phyloP scores from a whole-genome alignment of 2,329 filamentous ascomycete genomes.

The Fusarium temperatum region DNA sequence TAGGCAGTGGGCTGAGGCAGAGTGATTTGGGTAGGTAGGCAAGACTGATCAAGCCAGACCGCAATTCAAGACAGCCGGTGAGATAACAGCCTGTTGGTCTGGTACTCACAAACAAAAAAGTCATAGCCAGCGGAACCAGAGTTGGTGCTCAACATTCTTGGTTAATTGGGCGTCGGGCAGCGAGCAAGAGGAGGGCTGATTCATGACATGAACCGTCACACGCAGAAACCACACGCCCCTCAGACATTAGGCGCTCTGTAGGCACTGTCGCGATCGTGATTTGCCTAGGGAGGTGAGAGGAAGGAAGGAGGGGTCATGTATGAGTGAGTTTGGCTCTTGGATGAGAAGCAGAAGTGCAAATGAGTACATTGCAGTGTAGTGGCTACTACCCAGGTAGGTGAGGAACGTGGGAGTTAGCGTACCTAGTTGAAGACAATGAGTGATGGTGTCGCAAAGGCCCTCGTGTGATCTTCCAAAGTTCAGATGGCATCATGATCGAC shows the following conservation, averaged over 20 bases:
- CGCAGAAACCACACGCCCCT: slow-evolving; percentile 34
- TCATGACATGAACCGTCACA: slow-evolving; percentile 40
- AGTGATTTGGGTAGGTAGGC: not conserved
- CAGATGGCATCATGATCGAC: slow-evolving; percentile 34
- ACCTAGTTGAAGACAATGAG: slow-evolving; percentile 7
- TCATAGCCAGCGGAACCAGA: slow-evolving; percentile 5
- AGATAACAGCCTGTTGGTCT: slow-evolving; percentile 2
- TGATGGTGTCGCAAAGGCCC: slow-evolving; percentile 16
- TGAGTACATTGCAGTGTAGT: not conserved
- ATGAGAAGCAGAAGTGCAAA: slow-evolving; percentile 5
- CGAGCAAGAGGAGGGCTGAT: slow-evolving; percentile 37
- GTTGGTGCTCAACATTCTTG: slow-evolving; percentile 21
- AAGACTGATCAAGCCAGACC: slow-evolving; percentile 2
- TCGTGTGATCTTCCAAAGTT: slow-evolving; percentile 27
- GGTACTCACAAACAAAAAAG: not conserved
- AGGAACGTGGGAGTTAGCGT: not conserved
- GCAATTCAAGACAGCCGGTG: slow-evolving; percentile 14
- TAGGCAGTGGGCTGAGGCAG: slow-evolving; percentile 5
- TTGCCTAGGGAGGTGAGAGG: slow-evolving; percentile 1
- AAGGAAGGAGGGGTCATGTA: slow-evolving; percentile 13
- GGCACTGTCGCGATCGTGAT: slow-evolving; percentile 15
- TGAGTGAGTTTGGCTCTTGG: slow-evolving; percentile 8
- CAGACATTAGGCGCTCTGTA: slow-evolving; percentile 11
- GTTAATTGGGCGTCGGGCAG: slow-evolving; percentile 39
- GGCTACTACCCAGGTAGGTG: not conserved